These are phyloP conservation scores for Allomyces macrogynus DNA, from an alignment of 192 early-diverging fungal genomes.

Conservation along the genomic window DNA sequence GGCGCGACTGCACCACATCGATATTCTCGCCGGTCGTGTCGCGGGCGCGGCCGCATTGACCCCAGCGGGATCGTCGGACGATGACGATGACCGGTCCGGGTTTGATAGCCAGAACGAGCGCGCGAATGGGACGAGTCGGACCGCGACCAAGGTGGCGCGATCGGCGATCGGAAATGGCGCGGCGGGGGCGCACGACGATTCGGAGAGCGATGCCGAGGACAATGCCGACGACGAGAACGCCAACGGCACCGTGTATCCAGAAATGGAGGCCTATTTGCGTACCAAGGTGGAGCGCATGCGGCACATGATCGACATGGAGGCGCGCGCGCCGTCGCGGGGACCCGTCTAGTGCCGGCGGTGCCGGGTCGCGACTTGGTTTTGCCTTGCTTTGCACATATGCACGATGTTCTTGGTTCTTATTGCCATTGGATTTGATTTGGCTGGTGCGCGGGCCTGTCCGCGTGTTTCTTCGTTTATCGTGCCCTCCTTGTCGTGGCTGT, in stretches of 20 bases:
- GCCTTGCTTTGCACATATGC: too few species aligned
- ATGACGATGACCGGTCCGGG: slow-evolving; percentile 2
- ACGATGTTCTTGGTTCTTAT: too few species aligned
- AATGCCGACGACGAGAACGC: slow-evolving; percentile 8
- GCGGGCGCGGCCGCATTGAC: slow-evolving; percentile 1
- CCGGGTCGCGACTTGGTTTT: too few species aligned
- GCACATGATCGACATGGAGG: slow-evolving; percentile 50
- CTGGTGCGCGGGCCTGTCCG: too few species aligned
- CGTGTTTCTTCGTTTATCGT: too few species aligned
- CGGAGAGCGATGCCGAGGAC: too few species aligned
- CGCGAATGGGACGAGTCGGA: not conserved
- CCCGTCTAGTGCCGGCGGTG: too few species aligned
- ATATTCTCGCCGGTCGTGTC: not conserved
- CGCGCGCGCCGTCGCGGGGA: not conserved
- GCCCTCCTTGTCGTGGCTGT: too few species aligned
- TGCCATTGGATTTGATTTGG: too few species aligned
- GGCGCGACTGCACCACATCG: not conserved
- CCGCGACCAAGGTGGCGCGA: slow-evolving; percentile 4
- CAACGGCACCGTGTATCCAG: slow-evolving; percentile 20
- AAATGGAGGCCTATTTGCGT: slow-evolving; percentile 65
- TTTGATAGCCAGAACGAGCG: not conserved
- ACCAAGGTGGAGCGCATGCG: slow-evolving; percentile 85
- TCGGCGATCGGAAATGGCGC: slow-evolving; percentile 7
- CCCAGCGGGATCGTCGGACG: slow-evolving; percentile 15
- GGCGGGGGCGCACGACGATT: too few species aligned